Conservation (phyloP, 2,329 filamentous ascomycete species). For the Penicillium olsonii region DNA sequence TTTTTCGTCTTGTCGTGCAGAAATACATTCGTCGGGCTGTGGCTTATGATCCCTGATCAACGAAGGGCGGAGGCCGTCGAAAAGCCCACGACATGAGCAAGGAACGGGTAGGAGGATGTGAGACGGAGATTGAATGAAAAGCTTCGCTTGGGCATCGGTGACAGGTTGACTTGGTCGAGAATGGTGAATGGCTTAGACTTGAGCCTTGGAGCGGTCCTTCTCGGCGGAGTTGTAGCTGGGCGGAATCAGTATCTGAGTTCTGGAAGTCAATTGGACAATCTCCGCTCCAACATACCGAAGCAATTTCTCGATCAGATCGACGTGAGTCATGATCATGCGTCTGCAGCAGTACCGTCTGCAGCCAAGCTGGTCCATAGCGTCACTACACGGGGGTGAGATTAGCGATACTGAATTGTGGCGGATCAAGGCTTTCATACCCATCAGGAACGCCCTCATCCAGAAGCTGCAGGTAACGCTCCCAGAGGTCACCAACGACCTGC, state of each 20-base stretch:
- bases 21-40: neutral
- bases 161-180: constrained; percentile 7
- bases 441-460: constrained; percentile 76
- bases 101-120: neutral
- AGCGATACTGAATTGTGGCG: constrained; percentile 4
- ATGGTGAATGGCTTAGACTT: constrained; percentile 18
- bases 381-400: constrained; percentile 54
- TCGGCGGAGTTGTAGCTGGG: constrained; percentile 36
- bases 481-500: constrained; percentile 94
- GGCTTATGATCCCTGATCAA: neutral
- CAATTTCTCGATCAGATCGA: constrained; percentile 97
- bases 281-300: constrained; percentile 68
- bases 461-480: constrained; percentile 90
- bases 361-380: constrained; percentile 93
- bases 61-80: too few relatives aligned
- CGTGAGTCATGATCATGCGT: constrained; percentile 99
- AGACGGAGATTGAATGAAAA: neutral
- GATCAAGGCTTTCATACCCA: constrained; percentile 55
- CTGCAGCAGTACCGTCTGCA: constrained; percentile 97
- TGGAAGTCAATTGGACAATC: neutral
- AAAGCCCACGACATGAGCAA: neutral
- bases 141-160: neutral
- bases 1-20: neutral
- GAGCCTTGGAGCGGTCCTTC: constrained; percentile 30
- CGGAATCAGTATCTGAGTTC: neutral